Evolutionary conservation across 208 protist species (phyloP).

Genomic region (Trypanosoma grayi): DNA sequence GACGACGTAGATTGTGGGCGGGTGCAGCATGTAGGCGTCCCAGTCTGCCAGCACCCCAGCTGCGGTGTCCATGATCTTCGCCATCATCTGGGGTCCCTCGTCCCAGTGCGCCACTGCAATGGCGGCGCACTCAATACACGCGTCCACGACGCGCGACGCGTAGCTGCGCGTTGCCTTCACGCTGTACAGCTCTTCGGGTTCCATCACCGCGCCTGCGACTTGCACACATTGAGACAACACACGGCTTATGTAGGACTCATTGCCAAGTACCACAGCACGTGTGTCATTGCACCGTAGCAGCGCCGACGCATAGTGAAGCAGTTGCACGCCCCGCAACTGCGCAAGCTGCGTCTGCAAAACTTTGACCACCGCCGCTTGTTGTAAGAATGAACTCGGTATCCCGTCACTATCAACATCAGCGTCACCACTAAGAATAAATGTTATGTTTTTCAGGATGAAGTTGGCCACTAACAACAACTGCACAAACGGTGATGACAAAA

Average conservation of each 20-base stretch:
- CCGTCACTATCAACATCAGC: not conserved
- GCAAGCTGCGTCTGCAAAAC: constrained; percentile 37
- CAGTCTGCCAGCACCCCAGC: constrained; percentile 68
- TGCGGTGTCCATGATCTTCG: constrained; percentile 60
- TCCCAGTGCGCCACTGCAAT: constrained; percentile 30
- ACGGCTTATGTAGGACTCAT: constrained; percentile 22
- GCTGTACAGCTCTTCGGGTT: constrained; percentile 55
- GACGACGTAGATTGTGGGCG: constrained; percentile 72
- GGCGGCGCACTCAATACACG: constrained; percentile 61
- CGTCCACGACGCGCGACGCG: constrained; percentile 61
- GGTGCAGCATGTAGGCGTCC: constrained; percentile 81
- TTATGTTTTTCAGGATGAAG: constrained; percentile 22
- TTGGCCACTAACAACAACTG: constrained; percentile 9
- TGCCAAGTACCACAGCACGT: constrained; percentile 25
- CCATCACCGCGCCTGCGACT: constrained; percentile 55
- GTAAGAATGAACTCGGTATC: constrained; percentile 9
- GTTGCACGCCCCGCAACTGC: constrained; percentile 42
- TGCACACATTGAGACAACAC: constrained; percentile 62
- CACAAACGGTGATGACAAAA: constrained; percentile 6
- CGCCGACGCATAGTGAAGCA: constrained; percentile 66
- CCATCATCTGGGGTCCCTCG: constrained; percentile 10
- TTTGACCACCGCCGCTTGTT: constrained; percentile 15
- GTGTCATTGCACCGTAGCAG: constrained; percentile 39
- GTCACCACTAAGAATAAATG: constrained; percentile 16
- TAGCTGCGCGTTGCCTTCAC: constrained; percentile 32